These are phyloP conservation scores for Sphaceloma murrayae DNA, from an alignment of 2,329 filamentous ascomycete species.

Conservation along the genomic window DNA sequence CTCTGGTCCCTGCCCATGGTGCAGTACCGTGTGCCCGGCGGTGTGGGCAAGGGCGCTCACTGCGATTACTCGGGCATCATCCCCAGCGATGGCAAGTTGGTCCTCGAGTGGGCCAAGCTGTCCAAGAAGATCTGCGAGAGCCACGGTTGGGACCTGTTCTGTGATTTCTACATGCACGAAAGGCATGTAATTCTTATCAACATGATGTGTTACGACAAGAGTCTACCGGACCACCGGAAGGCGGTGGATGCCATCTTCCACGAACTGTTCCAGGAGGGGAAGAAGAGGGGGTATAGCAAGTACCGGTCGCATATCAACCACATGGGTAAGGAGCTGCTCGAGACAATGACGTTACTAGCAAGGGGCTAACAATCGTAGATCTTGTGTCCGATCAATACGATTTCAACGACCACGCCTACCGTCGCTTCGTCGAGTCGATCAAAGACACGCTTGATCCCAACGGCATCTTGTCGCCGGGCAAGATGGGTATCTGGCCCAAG, in stretches of 20 bases:
- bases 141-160: slow-evolving; percentile 6
- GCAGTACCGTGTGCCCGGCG: not conserved
- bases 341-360: not conserved
- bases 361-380: not conserved
- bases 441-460: slow-evolving; percentile 40
- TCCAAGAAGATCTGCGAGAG: slow-evolving; percentile 9
- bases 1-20: slow-evolving; percentile 8
- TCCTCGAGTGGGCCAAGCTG: slow-evolving; percentile 6
- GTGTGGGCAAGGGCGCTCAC: not conserved
- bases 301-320: slow-evolving; percentile 12
- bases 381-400: slow-evolving; percentile 31
- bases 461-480: slow-evolving; percentile 24
- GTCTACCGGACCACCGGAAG: slow-evolving; percentile 2
- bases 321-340: not conserved
- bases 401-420: slow-evolving; percentile 36
- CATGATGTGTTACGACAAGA: slow-evolving; percentile 13
- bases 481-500: slow-evolving; percentile 11
- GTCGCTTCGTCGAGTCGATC: slow-evolving; percentile 37
- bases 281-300: slow-evolving; percentile 8
- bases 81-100: slow-evolving; percentile 3
- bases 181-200: slow-evolving; percentile 5
- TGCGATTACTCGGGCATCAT: slow-evolving; percentile 14
- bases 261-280: slow-evolving; percentile 1
- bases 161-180: slow-evolving; percentile 13
- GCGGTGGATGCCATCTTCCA: slow-evolving; percentile 7